phyloP scores from a whole-genome alignment of 2,329 filamentous ascomycete species.

The Aspergillus glaucus region DNA sequence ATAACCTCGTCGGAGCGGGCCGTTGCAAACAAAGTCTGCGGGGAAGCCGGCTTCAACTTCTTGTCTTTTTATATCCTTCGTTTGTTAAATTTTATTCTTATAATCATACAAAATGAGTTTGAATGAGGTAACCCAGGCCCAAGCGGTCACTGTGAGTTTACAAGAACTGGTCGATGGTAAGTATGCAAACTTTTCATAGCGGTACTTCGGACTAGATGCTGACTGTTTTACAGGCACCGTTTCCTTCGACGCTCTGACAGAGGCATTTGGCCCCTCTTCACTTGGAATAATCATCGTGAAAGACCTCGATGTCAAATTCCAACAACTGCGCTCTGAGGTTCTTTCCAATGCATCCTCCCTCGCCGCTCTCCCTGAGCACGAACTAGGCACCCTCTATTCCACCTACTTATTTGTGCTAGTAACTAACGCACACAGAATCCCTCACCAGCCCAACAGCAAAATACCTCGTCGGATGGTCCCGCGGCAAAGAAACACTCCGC shows the following conservation, averaged over 20 bases:
- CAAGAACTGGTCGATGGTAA: constrained; percentile 44
- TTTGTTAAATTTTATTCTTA: not conserved
- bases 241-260: constrained; percentile 39
- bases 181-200: constrained; percentile 2
- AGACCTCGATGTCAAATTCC: constrained; percentile 68
- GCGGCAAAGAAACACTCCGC: constrained; percentile 58
- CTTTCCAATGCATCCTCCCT: constrained; percentile 86
- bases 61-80: too few species aligned
- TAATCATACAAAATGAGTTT: constrained; percentile 10
- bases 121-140: constrained; percentile 20
- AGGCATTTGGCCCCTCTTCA: constrained; percentile 84
- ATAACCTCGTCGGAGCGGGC: too few species aligned
- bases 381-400: constrained; percentile 54
- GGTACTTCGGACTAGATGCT: constrained; percentile 1
- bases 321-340: constrained; percentile 62
- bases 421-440: constrained; percentile 30
- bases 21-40: not conserved
- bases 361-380: constrained; percentile 65
- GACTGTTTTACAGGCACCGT: constrained; percentile 26
- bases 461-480: constrained; percentile 59
- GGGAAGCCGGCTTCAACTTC: not conserved
- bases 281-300: constrained; percentile 91
- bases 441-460: constrained; percentile 44
- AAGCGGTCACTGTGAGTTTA: constrained; percentile 44
- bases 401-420: constrained; percentile 29